Percentiles rank a stretch among this genome's conserved stretches.
These are phyloP conservation scores for Rasamsonia emersonii DNA, from an alignment of 2,329 filamentous ascomycete species.

Conservation along the genomic window DNA sequence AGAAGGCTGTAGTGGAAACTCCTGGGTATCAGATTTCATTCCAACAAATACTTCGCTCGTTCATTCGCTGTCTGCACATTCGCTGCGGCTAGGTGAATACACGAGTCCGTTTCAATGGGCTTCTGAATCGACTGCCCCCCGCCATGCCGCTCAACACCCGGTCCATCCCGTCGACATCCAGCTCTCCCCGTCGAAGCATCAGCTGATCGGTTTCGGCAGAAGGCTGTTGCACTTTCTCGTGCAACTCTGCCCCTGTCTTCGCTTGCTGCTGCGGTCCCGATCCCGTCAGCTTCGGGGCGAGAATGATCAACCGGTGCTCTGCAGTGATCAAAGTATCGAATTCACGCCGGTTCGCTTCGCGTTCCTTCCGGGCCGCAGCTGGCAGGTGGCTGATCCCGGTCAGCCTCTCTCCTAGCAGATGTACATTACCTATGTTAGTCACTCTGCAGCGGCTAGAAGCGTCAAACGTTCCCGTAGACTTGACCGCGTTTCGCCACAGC, in stretches of 20 bases:
- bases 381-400: constrained; percentile 31
- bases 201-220: constrained; percentile 29
- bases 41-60: too few species aligned
- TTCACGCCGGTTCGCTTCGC: constrained; percentile 13
- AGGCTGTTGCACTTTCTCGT: constrained; percentile 12
- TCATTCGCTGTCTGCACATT: neutral
- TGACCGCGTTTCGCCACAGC: constrained; percentile 35
- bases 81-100: constrained; percentile 23
- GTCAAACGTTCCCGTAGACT: constrained; percentile 30
- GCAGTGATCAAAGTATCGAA: constrained; percentile 34
- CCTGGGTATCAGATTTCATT: constrained; percentile 22
- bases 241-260: constrained; percentile 5
- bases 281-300: constrained; percentile 23
- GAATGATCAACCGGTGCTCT: constrained; percentile 32
- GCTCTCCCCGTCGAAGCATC: constrained; percentile 33
- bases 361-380: constrained; percentile 16
- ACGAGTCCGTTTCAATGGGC: constrained; percentile 28
- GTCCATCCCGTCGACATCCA: constrained; percentile 42
- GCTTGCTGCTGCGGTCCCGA: constrained; percentile 13
- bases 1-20: constrained; percentile 8
- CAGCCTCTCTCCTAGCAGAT: constrained; percentile 33
- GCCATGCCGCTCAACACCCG: constrained; percentile 37
- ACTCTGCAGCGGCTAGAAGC: constrained; percentile 31
- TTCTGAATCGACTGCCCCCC: constrained; percentile 21
- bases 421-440: constrained; percentile 29